A percentile compares a stretch with the other conserved stretches of the same genome.
These are phyloP conservation scores for Mycena amicta DNA, from an alignment of 768 basidiomycete genomes.

Conservation along the genomic window DNA sequence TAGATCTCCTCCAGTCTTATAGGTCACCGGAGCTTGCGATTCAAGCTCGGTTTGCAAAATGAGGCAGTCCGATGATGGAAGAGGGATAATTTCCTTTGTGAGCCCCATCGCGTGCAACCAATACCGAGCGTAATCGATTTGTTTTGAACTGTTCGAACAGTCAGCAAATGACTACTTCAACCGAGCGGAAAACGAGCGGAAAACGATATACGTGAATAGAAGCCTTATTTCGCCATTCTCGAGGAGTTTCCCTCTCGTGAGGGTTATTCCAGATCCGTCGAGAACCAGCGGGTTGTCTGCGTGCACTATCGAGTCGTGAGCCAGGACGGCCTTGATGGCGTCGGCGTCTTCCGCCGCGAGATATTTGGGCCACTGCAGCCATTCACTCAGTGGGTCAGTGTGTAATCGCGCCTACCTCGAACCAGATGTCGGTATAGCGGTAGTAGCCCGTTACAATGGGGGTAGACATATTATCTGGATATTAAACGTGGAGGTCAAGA, in stretches of 20 bases:
- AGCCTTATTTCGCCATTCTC: conserved; percentile 75
- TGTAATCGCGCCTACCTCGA: conserved; percentile 54
- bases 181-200: too few relatives aligned
- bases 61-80: conserved; percentile 80
- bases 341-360: conserved; percentile 59
- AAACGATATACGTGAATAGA: too few relatives aligned
- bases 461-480: too few relatives aligned
- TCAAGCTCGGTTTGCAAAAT: conserved; percentile 60
- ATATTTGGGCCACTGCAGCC: conserved; percentile 50
- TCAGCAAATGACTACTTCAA: too few relatives aligned
- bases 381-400: conserved; percentile 2
- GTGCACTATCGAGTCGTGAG: conserved; percentile 70
- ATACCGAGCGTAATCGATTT: conserved; percentile 84
- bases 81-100: conserved; percentile 62
- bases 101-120: conserved; percentile 78
- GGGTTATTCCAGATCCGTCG: conserved; percentile 11
- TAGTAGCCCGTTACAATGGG: conserved; percentile 72
- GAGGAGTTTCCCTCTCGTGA: conserved; percentile 41
- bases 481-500: not conserved
- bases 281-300: conserved; percentile 72
- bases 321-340: conserved; percentile 69
- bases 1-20: conserved; percentile 55
- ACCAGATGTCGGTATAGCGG: conserved; percentile 84
- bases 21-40: conserved; percentile 59
- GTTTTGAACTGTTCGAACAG: too few relatives aligned